phyloP scores from a whole-genome alignment of 139 green algal genomes.

The Chlorella sp. region DNA sequence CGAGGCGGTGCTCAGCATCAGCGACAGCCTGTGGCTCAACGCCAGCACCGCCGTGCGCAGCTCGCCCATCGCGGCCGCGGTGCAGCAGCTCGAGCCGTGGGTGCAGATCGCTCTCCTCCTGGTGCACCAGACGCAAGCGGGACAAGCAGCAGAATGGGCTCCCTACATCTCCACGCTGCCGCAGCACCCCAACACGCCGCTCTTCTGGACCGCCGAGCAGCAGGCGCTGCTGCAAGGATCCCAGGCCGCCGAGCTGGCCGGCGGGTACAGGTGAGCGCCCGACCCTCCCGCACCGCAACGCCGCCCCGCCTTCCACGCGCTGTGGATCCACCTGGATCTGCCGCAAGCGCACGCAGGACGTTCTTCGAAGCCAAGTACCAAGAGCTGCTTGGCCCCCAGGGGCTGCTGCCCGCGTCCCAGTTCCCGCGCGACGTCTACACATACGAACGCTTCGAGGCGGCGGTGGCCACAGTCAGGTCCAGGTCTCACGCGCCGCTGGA shows the following conservation, averaged over 20 bases:
- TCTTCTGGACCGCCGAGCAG: slow-evolving; percentile 65
- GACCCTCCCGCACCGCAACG: too few relatives aligned
- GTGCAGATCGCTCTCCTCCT: slow-evolving; percentile 68
- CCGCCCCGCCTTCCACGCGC: too few relatives aligned
- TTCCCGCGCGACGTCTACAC: slow-evolving; percentile 56
- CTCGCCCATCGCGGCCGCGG: slow-evolving; percentile 12
- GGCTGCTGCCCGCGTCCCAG: slow-evolving; percentile 23
- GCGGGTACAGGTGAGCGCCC: slow-evolving; percentile 20
- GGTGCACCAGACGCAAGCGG: slow-evolving; percentile 43
- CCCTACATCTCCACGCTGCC: slow-evolving; percentile 52
- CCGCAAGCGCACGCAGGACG: too few relatives aligned
- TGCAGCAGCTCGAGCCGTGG: slow-evolving; percentile 59
- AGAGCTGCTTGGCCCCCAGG: slow-evolving; percentile 37
- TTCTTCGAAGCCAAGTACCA: slow-evolving; percentile 57
- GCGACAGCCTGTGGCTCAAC: slow-evolving; percentile 29
- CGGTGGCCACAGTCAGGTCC: slow-evolving; percentile 64
- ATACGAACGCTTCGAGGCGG: slow-evolving; percentile 67
- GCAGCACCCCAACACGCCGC: slow-evolving; percentile 26
- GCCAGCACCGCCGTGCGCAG: slow-evolving; percentile 10
- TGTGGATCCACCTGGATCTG: too few relatives aligned
- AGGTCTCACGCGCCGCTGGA: slow-evolving; percentile 65
- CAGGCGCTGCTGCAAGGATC: slow-evolving; percentile 54
- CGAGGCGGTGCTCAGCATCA: slow-evolving; percentile 25
- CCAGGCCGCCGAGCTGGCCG: slow-evolving; percentile 50
- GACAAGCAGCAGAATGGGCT: slow-evolving; percentile 16